Conservation (phyloP, 495 filamentous ascomycete genomes). For the Aspergillus asperescens region DNA sequence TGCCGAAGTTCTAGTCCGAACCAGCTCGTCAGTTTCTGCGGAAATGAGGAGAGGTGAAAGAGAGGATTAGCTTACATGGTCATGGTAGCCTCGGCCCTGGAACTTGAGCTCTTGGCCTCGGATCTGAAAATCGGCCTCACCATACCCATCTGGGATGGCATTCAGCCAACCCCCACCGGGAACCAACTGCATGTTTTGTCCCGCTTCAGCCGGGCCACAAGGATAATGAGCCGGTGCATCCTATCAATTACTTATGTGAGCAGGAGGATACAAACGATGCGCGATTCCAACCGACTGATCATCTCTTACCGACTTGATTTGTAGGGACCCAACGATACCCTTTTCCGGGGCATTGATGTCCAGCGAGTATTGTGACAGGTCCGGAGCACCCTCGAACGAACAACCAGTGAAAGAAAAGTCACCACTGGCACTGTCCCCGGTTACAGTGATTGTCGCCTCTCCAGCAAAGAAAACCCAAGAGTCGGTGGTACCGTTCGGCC, state of each 20-base stretch:
- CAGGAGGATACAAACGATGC: background rate
- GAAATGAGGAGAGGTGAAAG: background rate
- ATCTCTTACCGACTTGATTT: background rate
- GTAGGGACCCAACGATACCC: background rate
- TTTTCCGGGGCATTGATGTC: background rate
- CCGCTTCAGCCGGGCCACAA: conserved; percentile 1
- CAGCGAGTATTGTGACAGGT: background rate
- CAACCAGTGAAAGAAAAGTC: background rate
- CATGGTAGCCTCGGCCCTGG: background rate
- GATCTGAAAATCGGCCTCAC: background rate
- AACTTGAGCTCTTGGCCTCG: background rate
- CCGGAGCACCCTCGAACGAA: background rate
- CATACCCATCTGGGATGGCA: background rate
- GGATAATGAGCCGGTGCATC: conserved; percentile 3
- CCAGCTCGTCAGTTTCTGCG: no score
- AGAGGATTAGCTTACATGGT: background rate
- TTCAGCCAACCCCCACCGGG: background rate
- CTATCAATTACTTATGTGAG: background rate
- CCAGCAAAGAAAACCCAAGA: background rate
- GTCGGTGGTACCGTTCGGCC: background rate
- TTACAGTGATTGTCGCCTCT: background rate
- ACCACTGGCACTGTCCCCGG: background rate
- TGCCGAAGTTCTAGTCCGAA: conserved; percentile 1
- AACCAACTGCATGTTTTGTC: background rate
- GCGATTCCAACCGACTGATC: no score